These are phyloP conservation scores for Solanum bulbocastanum DNA, from an alignment of 257 asterid species.

Conservation along the genomic window DNA sequence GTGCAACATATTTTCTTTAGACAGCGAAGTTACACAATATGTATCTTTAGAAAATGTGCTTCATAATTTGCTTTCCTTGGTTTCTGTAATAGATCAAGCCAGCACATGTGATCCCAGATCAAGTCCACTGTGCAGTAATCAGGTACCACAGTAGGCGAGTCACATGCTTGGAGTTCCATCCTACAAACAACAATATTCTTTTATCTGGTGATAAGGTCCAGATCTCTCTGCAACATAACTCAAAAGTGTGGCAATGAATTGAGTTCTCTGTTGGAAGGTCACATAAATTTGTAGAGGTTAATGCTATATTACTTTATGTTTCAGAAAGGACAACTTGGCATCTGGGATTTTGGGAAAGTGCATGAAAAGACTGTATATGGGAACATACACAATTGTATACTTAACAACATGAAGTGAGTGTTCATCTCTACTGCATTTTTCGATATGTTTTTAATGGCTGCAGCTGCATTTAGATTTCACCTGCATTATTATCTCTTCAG, in stretches of 20 bases:
- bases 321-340: slow-evolving; percentile 98
- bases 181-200: slow-evolving; percentile 66
- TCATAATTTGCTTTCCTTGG: neutral
- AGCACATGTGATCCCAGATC: slow-evolving; percentile 62
- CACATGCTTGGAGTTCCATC: slow-evolving; percentile 96
- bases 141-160: slow-evolving; percentile 94
- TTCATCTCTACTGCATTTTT: neutral
- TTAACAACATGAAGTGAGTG: slow-evolving; percentile 89
- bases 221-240: neutral
- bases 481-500: neutral
- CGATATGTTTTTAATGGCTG: neutral
- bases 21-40: neutral
- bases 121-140: slow-evolving; percentile 77
- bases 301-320: slow-evolving; percentile 1
- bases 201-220: slow-evolving; percentile 93
- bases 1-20: neutral
- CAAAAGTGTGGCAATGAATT: neutral
- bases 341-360: slow-evolving; percentile 85
- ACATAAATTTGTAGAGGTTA: neutral
- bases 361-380: slow-evolving; percentile 77
- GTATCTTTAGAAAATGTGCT: neutral
- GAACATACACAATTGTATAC: slow-evolving; percentile 69
- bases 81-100: slow-evolving; percentile 61
- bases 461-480: neutral
- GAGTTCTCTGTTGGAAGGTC: neutral